Evolutionary conservation across 805 yeast species (phyloP).

Genomic region (Candida maltosa): DNA sequence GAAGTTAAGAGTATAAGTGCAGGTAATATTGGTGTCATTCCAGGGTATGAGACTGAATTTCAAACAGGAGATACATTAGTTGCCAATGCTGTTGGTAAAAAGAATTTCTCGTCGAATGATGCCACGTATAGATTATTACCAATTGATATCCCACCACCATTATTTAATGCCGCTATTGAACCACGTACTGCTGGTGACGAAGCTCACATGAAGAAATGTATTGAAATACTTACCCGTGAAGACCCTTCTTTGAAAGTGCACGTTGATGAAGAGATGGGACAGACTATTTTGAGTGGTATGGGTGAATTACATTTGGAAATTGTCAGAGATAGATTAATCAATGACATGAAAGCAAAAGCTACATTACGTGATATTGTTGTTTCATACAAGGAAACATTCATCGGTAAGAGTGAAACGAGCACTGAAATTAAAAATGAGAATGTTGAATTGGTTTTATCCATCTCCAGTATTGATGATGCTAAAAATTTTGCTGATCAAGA

Average conservation of each 20-base stretch:
- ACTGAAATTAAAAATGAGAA: slow-evolving; percentile 14
- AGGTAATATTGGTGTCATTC: slow-evolving; percentile 91
- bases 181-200: slow-evolving; percentile 83
- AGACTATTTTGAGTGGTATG: slow-evolving; percentile 90
- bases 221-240: slow-evolving; percentile 67
- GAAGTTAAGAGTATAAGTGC: slow-evolving; percentile 60
- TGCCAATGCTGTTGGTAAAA: slow-evolving; percentile 48
- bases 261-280: slow-evolving; percentile 83
- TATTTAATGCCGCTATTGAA: slow-evolving; percentile 79
- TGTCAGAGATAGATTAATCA: slow-evolving; percentile 72
- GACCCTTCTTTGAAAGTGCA: slow-evolving; percentile 82
- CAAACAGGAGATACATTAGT: slow-evolving; percentile 90
- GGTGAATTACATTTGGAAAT: slow-evolving; percentile 95
- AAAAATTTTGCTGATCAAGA: slow-evolving; percentile 36
- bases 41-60: slow-evolving; percentile 64
- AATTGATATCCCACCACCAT: slow-evolving; percentile 86
- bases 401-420: slow-evolving; percentile 4
- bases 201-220: slow-evolving; percentile 66
- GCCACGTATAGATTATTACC: slow-evolving; percentile 58
- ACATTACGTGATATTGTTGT: slow-evolving; percentile 83
- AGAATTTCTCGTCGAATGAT: slow-evolving; percentile 43
- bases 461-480: slow-evolving; percentile 40
- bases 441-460: slow-evolving; percentile 20
- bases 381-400: slow-evolving; percentile 75
- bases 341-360: slow-evolving; percentile 78